Percentiles rank a stretch among this genome's conserved stretches.
Conservation (phyloP, 2,329 filamentous ascomycete species). For the Emericellopsis cladophorae region DNA sequence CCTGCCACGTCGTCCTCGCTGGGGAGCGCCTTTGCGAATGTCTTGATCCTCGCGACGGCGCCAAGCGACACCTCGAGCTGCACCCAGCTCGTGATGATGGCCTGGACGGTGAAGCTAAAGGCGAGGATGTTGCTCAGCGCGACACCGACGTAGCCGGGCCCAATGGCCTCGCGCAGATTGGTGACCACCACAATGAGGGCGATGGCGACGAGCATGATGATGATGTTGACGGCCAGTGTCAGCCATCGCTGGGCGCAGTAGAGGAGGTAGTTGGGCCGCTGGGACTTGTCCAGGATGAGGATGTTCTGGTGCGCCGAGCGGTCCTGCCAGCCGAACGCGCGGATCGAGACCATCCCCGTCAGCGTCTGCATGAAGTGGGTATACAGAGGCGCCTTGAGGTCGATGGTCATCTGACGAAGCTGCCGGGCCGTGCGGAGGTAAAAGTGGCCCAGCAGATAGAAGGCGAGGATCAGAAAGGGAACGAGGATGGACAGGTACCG, state of each 20-base stretch:
- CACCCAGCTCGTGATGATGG: slow-evolving; percentile 19
- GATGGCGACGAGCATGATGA: slow-evolving; percentile 32
- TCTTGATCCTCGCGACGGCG: slow-evolving; percentile 11
- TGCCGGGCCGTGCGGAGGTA: slow-evolving; percentile 50
- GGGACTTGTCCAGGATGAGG: slow-evolving; percentile 35
- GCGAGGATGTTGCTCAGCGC: slow-evolving; percentile 21
- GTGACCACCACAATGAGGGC: slow-evolving; percentile 32
- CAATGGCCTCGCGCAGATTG: slow-evolving; percentile 19
- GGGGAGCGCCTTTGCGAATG: slow-evolving; percentile 11
- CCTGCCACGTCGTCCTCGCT: slow-evolving; percentile 6
- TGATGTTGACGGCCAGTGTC: slow-evolving; percentile 30
- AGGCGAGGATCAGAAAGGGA: slow-evolving; percentile 28
- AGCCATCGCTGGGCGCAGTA: slow-evolving; percentile 46
- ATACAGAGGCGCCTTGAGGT: slow-evolving; percentile 46
- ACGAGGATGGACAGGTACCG: slow-evolving; percentile 35
- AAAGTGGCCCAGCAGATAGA: slow-evolving; percentile 40
- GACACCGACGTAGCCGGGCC: slow-evolving; percentile 10
- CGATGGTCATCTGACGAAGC: slow-evolving; percentile 46
- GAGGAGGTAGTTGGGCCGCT: slow-evolving; percentile 42
- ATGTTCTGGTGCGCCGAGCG: slow-evolving; percentile 28
- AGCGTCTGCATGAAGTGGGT: slow-evolving; percentile 42
- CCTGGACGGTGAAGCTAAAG: slow-evolving; percentile 12
- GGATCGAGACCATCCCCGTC: slow-evolving; percentile 37
- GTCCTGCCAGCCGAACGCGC: slow-evolving; percentile 41
- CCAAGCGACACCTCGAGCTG: slow-evolving; percentile 14